Base-by-base conservation (phyloP, 2,329 filamentous ascomycete genomes). In the Aspergillus neotritici region DNA sequence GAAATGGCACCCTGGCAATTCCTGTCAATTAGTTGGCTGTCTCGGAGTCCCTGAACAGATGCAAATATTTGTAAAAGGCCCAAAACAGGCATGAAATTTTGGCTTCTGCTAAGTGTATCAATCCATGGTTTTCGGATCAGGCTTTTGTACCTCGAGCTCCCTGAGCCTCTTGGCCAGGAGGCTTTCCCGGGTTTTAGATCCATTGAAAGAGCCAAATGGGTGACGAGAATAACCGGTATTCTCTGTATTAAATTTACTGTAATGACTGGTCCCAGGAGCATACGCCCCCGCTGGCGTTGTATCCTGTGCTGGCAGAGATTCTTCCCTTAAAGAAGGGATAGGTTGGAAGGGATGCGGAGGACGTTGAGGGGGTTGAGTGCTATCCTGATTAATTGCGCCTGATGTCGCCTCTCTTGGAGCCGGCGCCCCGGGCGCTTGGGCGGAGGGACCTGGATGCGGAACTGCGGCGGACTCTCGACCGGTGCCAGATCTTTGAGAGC, bases 81-180 rank as follows among this genome's bases (percentile, higher is more conserved):
- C 5, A 7, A 21, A 21, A 21, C 4, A 21, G 7, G 5, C 5
- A 4, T 21, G 21, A 7, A 25, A 25, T 25, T 25, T 9, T 3
- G 7, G 5, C 21, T 25, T 9, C 21, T 25, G 21, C 2, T 25
- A 25, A 3, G 21, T 25, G 9, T 25, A 25, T 37, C 21, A 38
- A 38, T 29, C 17, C 25, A 8, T 6, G 10, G 36, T 12, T 15
- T 13, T 15, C 3, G 45, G 32, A 16, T 56, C 47, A 10, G 53
- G 47, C 34, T 53, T 63, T 34, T 73, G 66, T 10, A 75, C 67
- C 31, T 80, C 84, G 5, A 87, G 66, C 5, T 79, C 78, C 51
- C 80, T 76, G 34, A 91, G 67, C 44, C 81, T 76, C 60, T 80
- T 80, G 9, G 86, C 86, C 12, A 93, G 68, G 12, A 93, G 65